These are phyloP conservation scores for Myriosclerotinia curreyana DNA, from an alignment of 2,329 filamentous ascomycete genomes.

Conservation along the genomic window DNA sequence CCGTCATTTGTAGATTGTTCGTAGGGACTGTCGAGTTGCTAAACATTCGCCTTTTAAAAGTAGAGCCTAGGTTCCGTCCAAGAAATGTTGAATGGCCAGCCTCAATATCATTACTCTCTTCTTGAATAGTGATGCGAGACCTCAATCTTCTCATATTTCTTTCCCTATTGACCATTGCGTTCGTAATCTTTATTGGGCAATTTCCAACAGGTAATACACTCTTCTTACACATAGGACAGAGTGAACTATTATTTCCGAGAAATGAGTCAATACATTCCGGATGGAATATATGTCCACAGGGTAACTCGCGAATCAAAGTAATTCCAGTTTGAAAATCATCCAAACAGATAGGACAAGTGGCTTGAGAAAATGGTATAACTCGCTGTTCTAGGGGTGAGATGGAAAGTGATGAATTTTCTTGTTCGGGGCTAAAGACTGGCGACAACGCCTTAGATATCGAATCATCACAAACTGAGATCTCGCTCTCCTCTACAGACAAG, in stretches of 20 bases:
- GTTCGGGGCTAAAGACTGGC: not conserved
- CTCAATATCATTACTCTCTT: constrained; percentile 24
- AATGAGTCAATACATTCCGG: constrained; percentile 88
- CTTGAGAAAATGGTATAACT: constrained; percentile 62
- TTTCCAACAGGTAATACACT: constrained; percentile 69
- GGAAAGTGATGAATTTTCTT: not conserved
- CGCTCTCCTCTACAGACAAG: not conserved
- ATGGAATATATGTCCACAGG: constrained; percentile 92
- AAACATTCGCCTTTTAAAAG: constrained; percentile 22
- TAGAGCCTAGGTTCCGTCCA: constrained; percentile 22
- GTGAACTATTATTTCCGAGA: constrained; percentile 70
- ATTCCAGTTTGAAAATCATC: constrained; percentile 69
- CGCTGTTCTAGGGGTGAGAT: constrained; percentile 22
- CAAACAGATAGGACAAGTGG: constrained; percentile 85
- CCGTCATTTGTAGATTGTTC: constrained; percentile 10
- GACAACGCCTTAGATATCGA: not conserved
- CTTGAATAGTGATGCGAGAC: constrained; percentile 28
- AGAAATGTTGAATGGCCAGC: constrained; percentile 22
- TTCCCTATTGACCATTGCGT: constrained; percentile 82
- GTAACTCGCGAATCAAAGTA: constrained; percentile 77
- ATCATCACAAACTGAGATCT: constrained; percentile 1
- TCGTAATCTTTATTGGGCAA: constrained; percentile 68
- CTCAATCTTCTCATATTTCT: constrained; percentile 56
- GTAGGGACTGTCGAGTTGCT: constrained; percentile 1
- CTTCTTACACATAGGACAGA: constrained; percentile 89